Percentiles rank a stretch among this genome's conserved stretches.
These are phyloP conservation scores for Aureobasidium zeae DNA, from an alignment of 2,329 filamentous ascomycete genomes.

Conservation along the genomic window DNA sequence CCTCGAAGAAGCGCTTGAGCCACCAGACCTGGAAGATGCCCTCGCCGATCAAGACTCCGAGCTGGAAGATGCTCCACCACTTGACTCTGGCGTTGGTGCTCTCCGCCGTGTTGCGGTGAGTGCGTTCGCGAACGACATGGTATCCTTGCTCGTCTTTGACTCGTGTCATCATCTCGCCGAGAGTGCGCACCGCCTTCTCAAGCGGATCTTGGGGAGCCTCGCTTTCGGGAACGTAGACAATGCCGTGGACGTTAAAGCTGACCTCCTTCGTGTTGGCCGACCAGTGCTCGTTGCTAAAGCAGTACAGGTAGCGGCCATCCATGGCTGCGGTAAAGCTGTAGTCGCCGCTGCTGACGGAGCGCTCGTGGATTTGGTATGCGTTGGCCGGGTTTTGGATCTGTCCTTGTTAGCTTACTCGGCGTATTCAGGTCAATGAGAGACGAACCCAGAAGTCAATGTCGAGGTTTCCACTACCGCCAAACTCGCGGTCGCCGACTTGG, in stretches of 20 bases:
- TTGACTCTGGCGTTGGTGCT: conserved; percentile 96
- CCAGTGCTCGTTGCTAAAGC: conserved; percentile 99
- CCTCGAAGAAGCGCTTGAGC: conserved; percentile 96
- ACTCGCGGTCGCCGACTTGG: conserved; percentile 94
- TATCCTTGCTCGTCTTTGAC: conserved; percentile 98
- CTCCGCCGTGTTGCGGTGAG: conserved; percentile 95
- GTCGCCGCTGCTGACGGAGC: conserved; percentile 77
- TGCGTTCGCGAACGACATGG: conserved; percentile 89
- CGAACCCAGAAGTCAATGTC: conserved; percentile 97
- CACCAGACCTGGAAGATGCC: conserved; percentile 99
- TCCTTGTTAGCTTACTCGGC: not conserved
- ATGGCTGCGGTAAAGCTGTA: conserved; percentile 77
- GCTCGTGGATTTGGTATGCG: conserved; percentile 70
- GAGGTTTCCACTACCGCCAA: conserved; percentile 85
- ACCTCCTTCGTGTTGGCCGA: conserved; percentile 94
- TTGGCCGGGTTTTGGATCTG: conserved; percentile 71
- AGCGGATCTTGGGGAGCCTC: conserved; percentile 80
- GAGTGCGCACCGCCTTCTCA: conserved; percentile 76
- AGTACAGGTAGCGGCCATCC: conserved; percentile 90
- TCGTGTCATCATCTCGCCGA: conserved; percentile 77
- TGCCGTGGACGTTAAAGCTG: conserved; percentile 97
- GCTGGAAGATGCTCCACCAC: conserved; percentile 99
- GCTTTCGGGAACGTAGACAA: conserved; percentile 88
- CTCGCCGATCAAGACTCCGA: conserved; percentile 78
- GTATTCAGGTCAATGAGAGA: not conserved